Evolutionary conservation across 192 early-diverging fungal genomes (phyloP).

Genomic region (Coemansia sp.): DNA sequence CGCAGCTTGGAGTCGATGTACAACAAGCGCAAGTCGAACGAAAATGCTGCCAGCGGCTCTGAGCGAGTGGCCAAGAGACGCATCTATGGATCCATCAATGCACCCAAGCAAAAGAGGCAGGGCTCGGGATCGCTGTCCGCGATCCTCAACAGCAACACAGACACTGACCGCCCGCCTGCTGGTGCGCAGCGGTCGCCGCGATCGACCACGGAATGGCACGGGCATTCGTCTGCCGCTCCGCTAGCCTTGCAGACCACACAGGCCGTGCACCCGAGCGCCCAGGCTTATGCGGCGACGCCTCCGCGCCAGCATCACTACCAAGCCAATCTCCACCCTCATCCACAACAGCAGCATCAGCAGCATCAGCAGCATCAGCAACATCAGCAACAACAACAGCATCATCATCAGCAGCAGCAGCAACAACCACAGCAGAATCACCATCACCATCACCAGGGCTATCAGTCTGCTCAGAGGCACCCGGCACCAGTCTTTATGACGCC

Average conservation of each 20-base stretch:
- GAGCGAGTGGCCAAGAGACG: constrained; percentile 15
- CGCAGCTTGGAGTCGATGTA: constrained; percentile 51
- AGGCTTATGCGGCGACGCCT: not conserved
- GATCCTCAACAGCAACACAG: constrained; percentile 6
- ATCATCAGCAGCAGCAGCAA: not conserved
- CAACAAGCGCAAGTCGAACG: constrained; percentile 39
- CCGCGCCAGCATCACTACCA: constrained; percentile 1
- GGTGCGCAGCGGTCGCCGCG: not conserved
- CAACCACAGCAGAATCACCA: not conserved
- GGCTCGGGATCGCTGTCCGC: constrained; percentile 2
- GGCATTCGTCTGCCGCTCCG: not conserved
- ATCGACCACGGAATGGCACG: not conserved
- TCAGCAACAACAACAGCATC: not conserved
- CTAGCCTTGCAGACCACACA: not conserved
- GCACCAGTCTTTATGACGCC: not conserved
- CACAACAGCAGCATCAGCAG: constrained; percentile 1
- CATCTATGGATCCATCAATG: not conserved
- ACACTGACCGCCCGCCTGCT: not conserved
- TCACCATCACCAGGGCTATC: not conserved
- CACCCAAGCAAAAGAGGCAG: constrained; percentile 1
- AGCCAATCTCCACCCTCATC: too few relatives aligned
- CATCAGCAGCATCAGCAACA: constrained; percentile 6
- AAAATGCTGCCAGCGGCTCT: not conserved
- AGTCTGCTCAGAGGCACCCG: not conserved
- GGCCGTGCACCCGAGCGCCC: not conserved